Conservation (phyloP, 2,329 filamentous ascomycete species). For the Penicillium vulpinum region DNA sequence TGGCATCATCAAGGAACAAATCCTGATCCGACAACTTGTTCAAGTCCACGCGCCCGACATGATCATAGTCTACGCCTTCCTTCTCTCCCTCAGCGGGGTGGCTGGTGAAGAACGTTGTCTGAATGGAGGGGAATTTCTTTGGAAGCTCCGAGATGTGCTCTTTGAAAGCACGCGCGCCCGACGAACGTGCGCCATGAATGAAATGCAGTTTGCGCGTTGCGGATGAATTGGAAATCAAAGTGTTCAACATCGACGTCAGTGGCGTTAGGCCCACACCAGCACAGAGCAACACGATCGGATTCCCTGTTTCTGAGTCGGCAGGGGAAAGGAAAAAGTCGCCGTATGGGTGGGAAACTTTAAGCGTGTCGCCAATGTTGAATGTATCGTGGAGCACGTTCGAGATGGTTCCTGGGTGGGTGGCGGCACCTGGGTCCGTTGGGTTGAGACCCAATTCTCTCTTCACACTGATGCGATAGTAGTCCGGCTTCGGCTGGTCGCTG, state of each 20-base stretch:
- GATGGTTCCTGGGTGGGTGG: conserved; percentile 62
- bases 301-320: conserved; percentile 31
- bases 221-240: conserved; percentile 44
- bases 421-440: conserved; percentile 45
- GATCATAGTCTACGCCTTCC: conserved; percentile 59
- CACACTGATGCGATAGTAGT: conserved; percentile 69
- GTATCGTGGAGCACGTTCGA: conserved; percentile 68
- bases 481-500: conserved; percentile 61
- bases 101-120: conserved; percentile 60
- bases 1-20: conserved; percentile 56
- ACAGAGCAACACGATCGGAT: conserved; percentile 61
- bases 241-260: conserved; percentile 62
- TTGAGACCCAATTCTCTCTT: conserved; percentile 64
- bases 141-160: conserved; percentile 52
- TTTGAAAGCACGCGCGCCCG: conserved; percentile 53
- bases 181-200: conserved; percentile 58
- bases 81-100: conserved; percentile 49
- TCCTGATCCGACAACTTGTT: conserved; percentile 54
- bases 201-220: conserved; percentile 56
- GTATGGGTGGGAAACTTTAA: conserved; percentile 67
- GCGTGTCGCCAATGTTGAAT: conserved; percentile 60
- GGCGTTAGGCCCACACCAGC: conserved; percentile 63
- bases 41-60: conserved; percentile 61
- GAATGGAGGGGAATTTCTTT: conserved; percentile 49
- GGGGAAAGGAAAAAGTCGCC: conserved; percentile 59